A percentile compares a stretch with the other conserved stretches of the same genome.
Conservation (phyloP, 1,284 basidiomycete species). For the Rhodotorula sp. region DNA sequence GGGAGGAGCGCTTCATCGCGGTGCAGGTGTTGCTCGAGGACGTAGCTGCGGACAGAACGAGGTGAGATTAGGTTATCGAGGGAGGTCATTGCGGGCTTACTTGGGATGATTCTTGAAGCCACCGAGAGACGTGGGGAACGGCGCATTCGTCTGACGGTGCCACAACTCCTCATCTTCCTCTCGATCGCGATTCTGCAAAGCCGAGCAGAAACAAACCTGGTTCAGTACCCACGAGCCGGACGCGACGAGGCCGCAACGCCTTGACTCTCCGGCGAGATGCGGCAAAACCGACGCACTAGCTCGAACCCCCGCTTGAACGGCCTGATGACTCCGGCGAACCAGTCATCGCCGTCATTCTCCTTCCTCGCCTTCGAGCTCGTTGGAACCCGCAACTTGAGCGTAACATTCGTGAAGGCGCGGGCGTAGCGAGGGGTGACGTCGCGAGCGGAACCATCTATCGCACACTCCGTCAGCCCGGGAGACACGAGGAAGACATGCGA, state of each 20-base stretch:
- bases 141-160: conserved; percentile 72
- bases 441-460: conserved; percentile 48
- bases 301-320: conserved; percentile 70
- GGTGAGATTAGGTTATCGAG: neutral
- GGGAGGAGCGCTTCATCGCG: conserved; percentile 84
- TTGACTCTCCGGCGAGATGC: neutral
- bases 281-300: conserved; percentile 58
- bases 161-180: conserved; percentile 91
- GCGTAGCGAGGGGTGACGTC: conserved; percentile 74
- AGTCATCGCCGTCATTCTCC: conserved; percentile 35
- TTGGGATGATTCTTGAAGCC: conserved; percentile 97
- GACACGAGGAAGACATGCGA: neutral
- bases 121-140: conserved; percentile 86
- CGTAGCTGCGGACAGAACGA: conserved; percentile 61
- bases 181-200: conserved; percentile 76
- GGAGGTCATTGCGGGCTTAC: conserved; percentile 52
- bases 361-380: conserved; percentile 23
- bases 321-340: conserved; percentile 54
- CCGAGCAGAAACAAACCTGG: neutral
- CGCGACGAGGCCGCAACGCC: neutral
- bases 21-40: conserved; percentile 81
- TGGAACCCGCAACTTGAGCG: conserved; percentile 39
- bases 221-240: neutral
- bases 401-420: conserved; percentile 35
- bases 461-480: neutral